phyloP scores from a whole-genome alignment of 495 filamentous ascomycete species.

The Xylona heveae region DNA sequence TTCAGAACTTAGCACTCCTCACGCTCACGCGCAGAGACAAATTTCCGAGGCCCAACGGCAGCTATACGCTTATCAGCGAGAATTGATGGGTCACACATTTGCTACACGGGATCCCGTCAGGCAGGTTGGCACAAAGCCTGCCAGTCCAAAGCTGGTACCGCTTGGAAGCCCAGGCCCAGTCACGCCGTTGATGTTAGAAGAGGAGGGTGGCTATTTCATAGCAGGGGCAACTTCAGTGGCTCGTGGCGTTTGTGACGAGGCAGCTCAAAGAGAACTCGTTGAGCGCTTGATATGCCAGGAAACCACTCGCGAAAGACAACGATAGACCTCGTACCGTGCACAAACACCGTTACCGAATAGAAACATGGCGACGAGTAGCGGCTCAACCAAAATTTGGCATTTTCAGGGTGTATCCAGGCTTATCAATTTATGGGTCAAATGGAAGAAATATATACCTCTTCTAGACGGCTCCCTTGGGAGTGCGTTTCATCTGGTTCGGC shows the following conservation, averaged over 20 bases:
- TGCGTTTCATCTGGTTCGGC: too few relatives aligned
- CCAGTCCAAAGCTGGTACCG: slow-evolving; percentile 42
- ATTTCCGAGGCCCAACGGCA: slow-evolving; percentile 17
- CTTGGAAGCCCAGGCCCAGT: slow-evolving; percentile 58
- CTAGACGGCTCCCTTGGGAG: too few relatives aligned
- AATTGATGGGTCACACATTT: slow-evolving; percentile 9
- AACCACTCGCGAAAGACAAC: too few relatives aligned
- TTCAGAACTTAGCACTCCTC: slow-evolving; percentile 5
- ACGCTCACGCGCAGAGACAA: slow-evolving; percentile 9
- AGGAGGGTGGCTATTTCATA: slow-evolving; percentile 28
- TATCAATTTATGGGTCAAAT: too few relatives aligned
- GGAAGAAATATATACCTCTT: too few relatives aligned
- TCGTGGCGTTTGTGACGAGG: not conserved
- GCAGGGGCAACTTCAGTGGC: slow-evolving; percentile 13
- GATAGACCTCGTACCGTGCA: too few relatives aligned
- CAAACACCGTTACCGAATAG: too few relatives aligned
- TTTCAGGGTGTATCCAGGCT: too few relatives aligned
- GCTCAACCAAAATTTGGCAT: too few relatives aligned
- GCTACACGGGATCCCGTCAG: not conserved
- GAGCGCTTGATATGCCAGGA: slow-evolving; percentile 1
- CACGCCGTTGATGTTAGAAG: slow-evolving; percentile 53
- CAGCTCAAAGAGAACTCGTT: slow-evolving; percentile 2
- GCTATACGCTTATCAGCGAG: slow-evolving; percentile 16
- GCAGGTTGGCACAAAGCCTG: slow-evolving; percentile 18
- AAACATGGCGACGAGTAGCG: too few relatives aligned